Percentiles rank a stretch among this genome's conserved stretches.
Evolutionary conservation across 2,329 filamentous ascomycete genomes (phyloP).

Genomic region (Colletotrichum sidae): DNA sequence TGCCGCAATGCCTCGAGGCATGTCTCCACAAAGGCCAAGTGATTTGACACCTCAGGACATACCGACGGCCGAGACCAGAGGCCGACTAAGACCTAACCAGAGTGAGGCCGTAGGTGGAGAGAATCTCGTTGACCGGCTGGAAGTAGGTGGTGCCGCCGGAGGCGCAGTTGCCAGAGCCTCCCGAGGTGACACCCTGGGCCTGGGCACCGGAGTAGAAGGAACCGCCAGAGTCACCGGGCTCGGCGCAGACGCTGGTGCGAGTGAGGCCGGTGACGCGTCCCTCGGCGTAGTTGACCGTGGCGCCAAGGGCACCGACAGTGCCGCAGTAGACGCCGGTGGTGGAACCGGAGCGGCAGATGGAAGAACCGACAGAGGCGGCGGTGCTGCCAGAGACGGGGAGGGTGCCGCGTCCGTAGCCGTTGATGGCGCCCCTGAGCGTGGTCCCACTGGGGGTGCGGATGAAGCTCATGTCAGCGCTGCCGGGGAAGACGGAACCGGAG

Average conservation of each 20-base stretch:
- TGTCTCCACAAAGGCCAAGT: not conserved
- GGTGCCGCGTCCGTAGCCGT: slow-evolving; percentile 49
- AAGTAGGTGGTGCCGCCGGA: slow-evolving; percentile 52
- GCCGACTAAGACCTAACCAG: slow-evolving; percentile 41
- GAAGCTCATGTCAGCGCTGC: slow-evolving; percentile 52
- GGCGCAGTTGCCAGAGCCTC: slow-evolving; percentile 53
- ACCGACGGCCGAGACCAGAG: not conserved
- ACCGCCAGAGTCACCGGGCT: slow-evolving; percentile 56
- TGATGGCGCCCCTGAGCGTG: slow-evolving; percentile 47
- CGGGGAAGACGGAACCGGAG: slow-evolving; percentile 52
- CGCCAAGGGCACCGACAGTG: slow-evolving; percentile 48
- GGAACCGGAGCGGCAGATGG: slow-evolving; percentile 55
- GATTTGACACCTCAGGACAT: slow-evolving; percentile 1
- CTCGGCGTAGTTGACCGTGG: slow-evolving; percentile 52
- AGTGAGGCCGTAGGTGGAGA: slow-evolving; percentile 51
- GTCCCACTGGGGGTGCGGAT: slow-evolving; percentile 49
- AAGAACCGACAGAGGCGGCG: slow-evolving; percentile 47
- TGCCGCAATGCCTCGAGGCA: slow-evolving; percentile 1
- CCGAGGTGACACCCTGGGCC: slow-evolving; percentile 56
- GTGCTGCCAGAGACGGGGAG: slow-evolving; percentile 52
- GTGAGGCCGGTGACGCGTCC: slow-evolving; percentile 54
- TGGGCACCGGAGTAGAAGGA: slow-evolving; percentile 53
- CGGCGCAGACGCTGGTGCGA: slow-evolving; percentile 53
- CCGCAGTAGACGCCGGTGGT: slow-evolving; percentile 54
- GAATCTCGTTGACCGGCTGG: slow-evolving; percentile 55